phyloP scores from a whole-genome alignment of 2,329 filamentous ascomycete genomes.

The Phyllosticta capitalensis region DNA sequence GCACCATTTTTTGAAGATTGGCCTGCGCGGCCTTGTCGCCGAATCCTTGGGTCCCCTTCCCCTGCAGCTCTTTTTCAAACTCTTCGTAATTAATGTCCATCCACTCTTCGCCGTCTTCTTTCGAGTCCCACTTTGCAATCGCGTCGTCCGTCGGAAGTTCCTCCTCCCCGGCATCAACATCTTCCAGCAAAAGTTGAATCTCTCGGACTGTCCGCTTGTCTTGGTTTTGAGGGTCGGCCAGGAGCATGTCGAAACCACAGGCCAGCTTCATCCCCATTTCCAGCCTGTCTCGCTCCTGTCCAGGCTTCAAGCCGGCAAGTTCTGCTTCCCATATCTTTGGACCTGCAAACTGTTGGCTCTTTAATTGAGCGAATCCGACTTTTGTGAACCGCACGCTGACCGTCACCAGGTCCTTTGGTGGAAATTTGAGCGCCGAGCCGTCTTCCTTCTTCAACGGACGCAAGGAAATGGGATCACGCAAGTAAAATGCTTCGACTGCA shows the following conservation, averaged over 20 bases:
- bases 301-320: conserved; percentile 22
- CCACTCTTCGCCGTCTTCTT: conserved; percentile 83
- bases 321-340: conserved; percentile 48
- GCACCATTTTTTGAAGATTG: conserved; percentile 82
- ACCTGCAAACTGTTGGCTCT: conserved; percentile 68
- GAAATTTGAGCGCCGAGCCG: conserved; percentile 51
- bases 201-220: conserved; percentile 64
- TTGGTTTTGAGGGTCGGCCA: conserved; percentile 56
- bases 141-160: conserved; percentile 61
- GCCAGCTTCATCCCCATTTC: conserved; percentile 83
- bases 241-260: conserved; percentile 83
- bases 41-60: conserved; percentile 24
- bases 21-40: conserved; percentile 60
- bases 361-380: conserved; percentile 82
- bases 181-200: conserved; percentile 65
- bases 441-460: conserved; percentile 52
- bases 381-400: conserved; percentile 76
- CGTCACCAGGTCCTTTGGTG: conserved; percentile 68
- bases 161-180: conserved; percentile 63
- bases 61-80: conserved; percentile 69
- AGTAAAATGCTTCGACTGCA: conserved; percentile 84
- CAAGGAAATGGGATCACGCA: conserved; percentile 71
- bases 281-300: conserved; percentile 28
- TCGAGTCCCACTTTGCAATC: conserved; percentile 58
- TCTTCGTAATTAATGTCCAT: conserved; percentile 85